Evolutionary conservation across 345 rosid genomes (phyloP).

Genomic region (Eucalyptus curtisii): DNA sequence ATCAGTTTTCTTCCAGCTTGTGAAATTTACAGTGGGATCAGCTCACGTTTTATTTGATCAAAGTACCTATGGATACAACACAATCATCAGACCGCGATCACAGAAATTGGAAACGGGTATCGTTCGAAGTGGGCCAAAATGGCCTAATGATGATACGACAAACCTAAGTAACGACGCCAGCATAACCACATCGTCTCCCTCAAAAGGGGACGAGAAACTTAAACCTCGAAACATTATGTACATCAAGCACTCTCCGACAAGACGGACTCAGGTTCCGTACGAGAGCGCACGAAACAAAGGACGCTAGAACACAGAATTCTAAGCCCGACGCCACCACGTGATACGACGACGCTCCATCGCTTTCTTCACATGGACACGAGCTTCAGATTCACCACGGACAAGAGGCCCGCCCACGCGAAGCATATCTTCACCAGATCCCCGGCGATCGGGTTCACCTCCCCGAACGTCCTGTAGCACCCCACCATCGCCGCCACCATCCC

Average conservation of each 20-base stretch:
- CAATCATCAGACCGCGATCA: not conserved
- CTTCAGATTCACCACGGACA: constrained; percentile 50
- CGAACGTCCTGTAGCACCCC: constrained; percentile 46
- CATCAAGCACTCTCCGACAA: not conserved
- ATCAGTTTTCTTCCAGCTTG: not conserved
- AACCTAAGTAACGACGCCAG: not conserved
- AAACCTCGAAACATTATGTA: not conserved
- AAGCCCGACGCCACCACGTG: not conserved
- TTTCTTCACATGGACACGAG: constrained; percentile 11
- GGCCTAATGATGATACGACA: not conserved
- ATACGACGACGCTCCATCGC: not conserved
- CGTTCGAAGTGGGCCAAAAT: not conserved
- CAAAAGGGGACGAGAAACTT: not conserved
- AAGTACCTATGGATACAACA: not conserved
- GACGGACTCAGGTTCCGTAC: not conserved
- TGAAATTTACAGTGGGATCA: not conserved
- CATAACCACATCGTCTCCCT: not conserved
- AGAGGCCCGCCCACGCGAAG: constrained; percentile 61
- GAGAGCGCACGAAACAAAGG: not conserved
- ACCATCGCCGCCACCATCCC: constrained; percentile 32
- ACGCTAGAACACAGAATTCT: not conserved
- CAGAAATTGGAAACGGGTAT: not conserved
- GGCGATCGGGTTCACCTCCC: constrained; percentile 50
- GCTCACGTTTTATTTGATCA: not conserved
- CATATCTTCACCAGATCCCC: constrained; percentile 65